These are phyloP conservation scores for Penicillium samsonianum DNA, from an alignment of 495 filamentous ascomycete species.

Conservation along the genomic window DNA sequence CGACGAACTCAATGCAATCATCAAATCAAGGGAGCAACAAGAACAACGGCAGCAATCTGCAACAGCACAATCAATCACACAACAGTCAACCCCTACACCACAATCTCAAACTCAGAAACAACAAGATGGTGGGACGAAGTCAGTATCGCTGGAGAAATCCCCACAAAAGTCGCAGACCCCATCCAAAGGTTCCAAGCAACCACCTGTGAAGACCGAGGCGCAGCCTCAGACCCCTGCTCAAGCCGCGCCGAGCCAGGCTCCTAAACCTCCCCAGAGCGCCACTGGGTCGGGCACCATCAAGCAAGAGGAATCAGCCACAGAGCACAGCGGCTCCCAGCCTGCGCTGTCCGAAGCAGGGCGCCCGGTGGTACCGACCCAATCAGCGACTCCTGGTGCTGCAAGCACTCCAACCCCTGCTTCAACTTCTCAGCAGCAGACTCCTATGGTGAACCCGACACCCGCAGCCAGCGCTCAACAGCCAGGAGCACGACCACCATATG, in stretches of 20 bases:
- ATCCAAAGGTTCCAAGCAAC: constrained; percentile 25
- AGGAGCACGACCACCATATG: constrained; percentile 31
- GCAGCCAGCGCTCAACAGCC: constrained; percentile 21
- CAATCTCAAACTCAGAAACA: constrained; percentile 33
- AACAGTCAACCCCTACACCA: constrained; percentile 26
- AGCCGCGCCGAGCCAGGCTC: constrained; percentile 8
- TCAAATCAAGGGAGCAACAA: constrained; percentile 49
- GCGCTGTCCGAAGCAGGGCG: constrained; percentile 21
- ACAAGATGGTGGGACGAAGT: constrained; percentile 28
- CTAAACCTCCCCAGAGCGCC: constrained; percentile 17
- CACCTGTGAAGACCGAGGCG: constrained; percentile 25
- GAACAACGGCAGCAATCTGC: constrained; percentile 34
- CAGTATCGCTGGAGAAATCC: constrained; percentile 36
- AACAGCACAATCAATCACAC: constrained; percentile 21
- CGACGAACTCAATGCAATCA: constrained; percentile 74
- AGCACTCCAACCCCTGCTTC: constrained; percentile 21
- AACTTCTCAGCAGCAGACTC: constrained; percentile 25
- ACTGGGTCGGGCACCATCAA: constrained; percentile 31
- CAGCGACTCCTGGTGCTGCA: constrained; percentile 28
- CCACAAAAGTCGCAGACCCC: constrained; percentile 27
- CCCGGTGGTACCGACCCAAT: constrained; percentile 21
- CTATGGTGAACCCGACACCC: constrained; percentile 26
- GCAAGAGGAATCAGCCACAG: constrained; percentile 32
- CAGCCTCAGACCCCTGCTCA: constrained; percentile 27
- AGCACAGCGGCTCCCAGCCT: constrained; percentile 12